Percentiles rank a stretch among this genome's conserved stretches.
Conservation (phyloP, 345 rosid genomes). For the Excoecaria agallocha region DNA sequence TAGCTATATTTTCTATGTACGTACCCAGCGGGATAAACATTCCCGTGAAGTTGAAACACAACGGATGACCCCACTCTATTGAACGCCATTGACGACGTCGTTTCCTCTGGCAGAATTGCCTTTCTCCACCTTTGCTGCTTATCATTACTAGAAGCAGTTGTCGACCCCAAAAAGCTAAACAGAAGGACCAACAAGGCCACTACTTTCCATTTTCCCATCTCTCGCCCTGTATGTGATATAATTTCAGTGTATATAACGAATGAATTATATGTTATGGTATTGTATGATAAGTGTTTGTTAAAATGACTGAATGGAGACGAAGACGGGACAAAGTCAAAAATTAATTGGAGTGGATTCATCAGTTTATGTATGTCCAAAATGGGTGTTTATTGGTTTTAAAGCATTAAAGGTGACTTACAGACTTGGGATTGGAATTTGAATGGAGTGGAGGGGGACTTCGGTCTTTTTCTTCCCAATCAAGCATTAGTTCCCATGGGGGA, state of each 20-base stretch:
- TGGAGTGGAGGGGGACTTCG: neutral
- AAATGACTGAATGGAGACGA: neutral
- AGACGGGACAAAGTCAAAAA: neutral
- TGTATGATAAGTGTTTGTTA: constrained; percentile 3
- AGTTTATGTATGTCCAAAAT: neutral
- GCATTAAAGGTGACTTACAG: neutral
- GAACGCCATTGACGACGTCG: constrained; percentile 30
- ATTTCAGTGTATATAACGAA: too few species aligned
- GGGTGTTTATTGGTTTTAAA: neutral
- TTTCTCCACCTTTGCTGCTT: constrained; percentile 28
- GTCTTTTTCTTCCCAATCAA: constrained; percentile 6
- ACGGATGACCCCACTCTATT: constrained; percentile 55
- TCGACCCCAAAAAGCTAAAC: constrained; percentile 7
- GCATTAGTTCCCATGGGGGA: neutral
- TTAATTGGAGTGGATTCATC: too few species aligned
- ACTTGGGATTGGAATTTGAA: neutral
- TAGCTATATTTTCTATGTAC: neutral
- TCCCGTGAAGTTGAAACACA: constrained; percentile 66
- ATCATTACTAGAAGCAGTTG: constrained; percentile 14
- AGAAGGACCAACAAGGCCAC: constrained; percentile 1
- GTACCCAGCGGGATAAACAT: constrained; percentile 77
- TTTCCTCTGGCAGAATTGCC: constrained; percentile 16
- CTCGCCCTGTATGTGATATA: neutral
- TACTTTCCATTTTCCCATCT: constrained; percentile 32
- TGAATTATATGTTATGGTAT: too few species aligned